Base-by-base conservation (phyloP, 352 stramenopile genomes). In the Globisporangium barbulae region DNA sequence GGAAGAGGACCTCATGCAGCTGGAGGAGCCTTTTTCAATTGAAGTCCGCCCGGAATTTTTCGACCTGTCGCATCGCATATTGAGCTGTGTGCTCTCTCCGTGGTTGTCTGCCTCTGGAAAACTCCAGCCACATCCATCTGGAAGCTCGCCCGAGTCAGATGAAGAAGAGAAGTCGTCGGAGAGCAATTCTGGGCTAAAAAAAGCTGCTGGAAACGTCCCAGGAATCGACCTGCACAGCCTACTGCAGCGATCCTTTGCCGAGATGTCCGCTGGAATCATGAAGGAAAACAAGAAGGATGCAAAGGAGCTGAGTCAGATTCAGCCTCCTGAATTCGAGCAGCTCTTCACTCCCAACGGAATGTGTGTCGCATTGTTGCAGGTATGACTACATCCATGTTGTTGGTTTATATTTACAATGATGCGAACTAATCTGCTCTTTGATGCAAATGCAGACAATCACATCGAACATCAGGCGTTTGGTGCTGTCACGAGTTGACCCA, bases 11-110 rank as follows among this genome's bases (percentile, higher is more conserved):
- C 67, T 91, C 22, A 83, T 83, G 67, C 79, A 88, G 45, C 65
- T 96, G 22, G 88, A 94, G 67, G 81, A 94, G 56, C 84, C 85
- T 10, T 96, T 86, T 53, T 89, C 88, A 28, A 78, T 96, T 42
- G 83, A 96, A 77, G 82, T 96, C 19, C 77, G 82, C 33, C 77
- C 79, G 13, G 73, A 89, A 25, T 85, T 93, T 35, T 96, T 94
- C 35, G 66, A 80, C 28, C 68, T 94, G 7, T 83, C 80, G n/a
- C 76, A 94, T 48, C 72, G 69, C 17, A 61, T 96, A 30, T 63
- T 96, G 10, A 72, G 72, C 22, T 74, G 63, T 31, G 70, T 93
- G 28, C 61, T 95, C 17, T 71, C 74, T 1, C 79, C 78, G 19
- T 94, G 85, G 85, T 63, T 93, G 1, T 37, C 55, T 2, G 25